Percentiles rank a stretch among this genome's conserved stretches.
Evolutionary conservation across 2,329 filamentous ascomycete species (phyloP).

Genomic region (Clonostachys rhizophaga): DNA sequence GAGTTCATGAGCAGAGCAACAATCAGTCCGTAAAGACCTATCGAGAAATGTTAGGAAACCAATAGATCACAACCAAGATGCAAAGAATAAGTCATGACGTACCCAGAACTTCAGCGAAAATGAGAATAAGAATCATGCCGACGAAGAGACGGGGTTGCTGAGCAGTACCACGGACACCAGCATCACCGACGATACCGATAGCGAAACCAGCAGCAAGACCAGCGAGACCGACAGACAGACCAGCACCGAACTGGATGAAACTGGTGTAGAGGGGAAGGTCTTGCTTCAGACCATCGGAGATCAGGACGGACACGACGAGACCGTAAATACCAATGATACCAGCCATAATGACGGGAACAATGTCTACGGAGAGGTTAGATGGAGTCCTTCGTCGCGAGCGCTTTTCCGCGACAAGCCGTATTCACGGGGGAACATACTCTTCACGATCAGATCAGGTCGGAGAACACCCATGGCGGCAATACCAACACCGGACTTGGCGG

Average conservation of each 20-base stretch:
- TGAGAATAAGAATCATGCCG: slow-evolving; percentile 98
- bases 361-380: slow-evolving; percentile 56
- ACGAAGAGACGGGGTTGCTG: slow-evolving; percentile 86
- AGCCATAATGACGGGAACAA: slow-evolving; percentile 99
- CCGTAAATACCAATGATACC: slow-evolving; percentile 99
- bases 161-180: slow-evolving; percentile 81
- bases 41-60: slow-evolving; percentile 9
- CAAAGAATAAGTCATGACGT: slow-evolving; percentile 25
- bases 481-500: slow-evolving; percentile 98
- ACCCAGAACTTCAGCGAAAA: slow-evolving; percentile 99
- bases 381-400: not conserved
- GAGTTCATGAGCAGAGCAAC: slow-evolving; percentile 99
- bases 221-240: slow-evolving; percentile 75
- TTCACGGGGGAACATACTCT: slow-evolving; percentile 64
- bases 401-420: not conserved
- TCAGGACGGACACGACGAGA: slow-evolving; percentile 81
- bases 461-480: slow-evolving; percentile 98
- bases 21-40: slow-evolving; percentile 98
- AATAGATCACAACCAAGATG: no score
- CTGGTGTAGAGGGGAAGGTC: slow-evolving; percentile 71
- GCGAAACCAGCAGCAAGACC: slow-evolving; percentile 83
- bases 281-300: slow-evolving; percentile 75
- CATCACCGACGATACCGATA: slow-evolving; percentile 84
- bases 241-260: slow-evolving; percentile 82
- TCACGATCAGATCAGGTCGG: slow-evolving; percentile 95